phyloP scores from a whole-genome alignment of 768 basidiomycete genomes.

The Pleurotus tuoliensis region DNA sequence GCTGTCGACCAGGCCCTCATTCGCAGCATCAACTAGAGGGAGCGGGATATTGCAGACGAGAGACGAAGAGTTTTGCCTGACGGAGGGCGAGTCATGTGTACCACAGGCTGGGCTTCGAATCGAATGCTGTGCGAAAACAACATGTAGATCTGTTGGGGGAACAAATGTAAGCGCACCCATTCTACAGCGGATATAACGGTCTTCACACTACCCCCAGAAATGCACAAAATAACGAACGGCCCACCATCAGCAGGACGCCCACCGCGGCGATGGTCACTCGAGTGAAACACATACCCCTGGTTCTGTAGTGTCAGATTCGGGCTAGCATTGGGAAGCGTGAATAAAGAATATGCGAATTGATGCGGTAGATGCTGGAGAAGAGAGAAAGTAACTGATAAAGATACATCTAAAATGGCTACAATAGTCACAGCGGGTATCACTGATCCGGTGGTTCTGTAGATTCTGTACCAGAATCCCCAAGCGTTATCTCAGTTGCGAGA shows the following conservation, averaged over 20 bases:
- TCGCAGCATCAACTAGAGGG: neutral
- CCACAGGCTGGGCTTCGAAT: neutral
- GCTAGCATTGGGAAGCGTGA: neutral
- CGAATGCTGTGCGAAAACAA: neutral
- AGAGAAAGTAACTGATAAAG: slow-evolving; percentile 5
- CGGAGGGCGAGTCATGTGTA: neutral
- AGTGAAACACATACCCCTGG: too few relatives aligned
- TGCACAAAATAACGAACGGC: neutral
- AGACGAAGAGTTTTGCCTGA: neutral
- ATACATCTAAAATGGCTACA: slow-evolving; percentile 8
- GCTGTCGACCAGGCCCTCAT: neutral
- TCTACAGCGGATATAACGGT: neutral
- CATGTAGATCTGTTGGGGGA: neutral
- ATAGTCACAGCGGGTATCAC: neutral
- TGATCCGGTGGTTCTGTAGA: neutral
- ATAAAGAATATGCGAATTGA: slow-evolving; percentile 2
- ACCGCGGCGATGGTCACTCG: neutral
- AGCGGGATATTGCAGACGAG: neutral
- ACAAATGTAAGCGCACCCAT: neutral
- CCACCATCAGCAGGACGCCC: neutral
- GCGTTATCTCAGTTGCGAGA: neutral
- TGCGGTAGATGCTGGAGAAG: neutral
- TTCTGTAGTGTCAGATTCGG: too few relatives aligned
- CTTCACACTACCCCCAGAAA: neutral
- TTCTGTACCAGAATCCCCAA: neutral